phyloP scores from a whole-genome alignment of 2,329 filamentous ascomycete genomes.

The Alternaria sp. region DNA sequence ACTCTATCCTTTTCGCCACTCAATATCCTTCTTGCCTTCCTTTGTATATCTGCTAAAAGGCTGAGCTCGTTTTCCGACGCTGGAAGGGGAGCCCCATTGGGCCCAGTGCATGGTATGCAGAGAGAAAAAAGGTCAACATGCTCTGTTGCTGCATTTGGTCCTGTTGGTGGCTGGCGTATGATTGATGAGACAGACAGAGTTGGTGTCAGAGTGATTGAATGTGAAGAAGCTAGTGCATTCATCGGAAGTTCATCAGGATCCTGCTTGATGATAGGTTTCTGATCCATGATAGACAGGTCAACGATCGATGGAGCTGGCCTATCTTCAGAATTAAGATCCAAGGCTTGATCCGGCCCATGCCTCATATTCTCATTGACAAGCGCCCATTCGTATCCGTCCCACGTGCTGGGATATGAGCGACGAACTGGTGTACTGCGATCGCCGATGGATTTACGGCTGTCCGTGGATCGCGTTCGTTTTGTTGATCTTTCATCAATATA shows the following conservation, averaged over 20 bases:
- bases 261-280: neutral
- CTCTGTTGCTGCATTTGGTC: neutral
- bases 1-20: neutral
- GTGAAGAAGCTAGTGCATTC: neutral
- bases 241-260: neutral
- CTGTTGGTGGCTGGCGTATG: neutral
- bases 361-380: neutral
- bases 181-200: neutral
- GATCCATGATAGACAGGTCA: neutral
- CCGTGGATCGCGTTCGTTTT: neutral
- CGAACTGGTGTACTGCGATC: neutral
- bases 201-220: neutral
- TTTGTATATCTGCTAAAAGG: neutral
- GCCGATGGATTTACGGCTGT: neutral
- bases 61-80: neutral
- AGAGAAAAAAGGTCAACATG: neutral
- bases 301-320: neutral
- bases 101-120: neutral
- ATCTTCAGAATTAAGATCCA: neutral
- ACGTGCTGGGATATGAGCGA: neutral
- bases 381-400: neutral
- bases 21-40: neutral
- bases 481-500: neutral
- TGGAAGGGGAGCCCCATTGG: neutral
- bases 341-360: neutral